A percentile compares a stretch with the other conserved stretches of the same genome.
Evolutionary conservation across 495 filamentous ascomycete species (phyloP).

Genomic region (Baudoinia panamericana): DNA sequence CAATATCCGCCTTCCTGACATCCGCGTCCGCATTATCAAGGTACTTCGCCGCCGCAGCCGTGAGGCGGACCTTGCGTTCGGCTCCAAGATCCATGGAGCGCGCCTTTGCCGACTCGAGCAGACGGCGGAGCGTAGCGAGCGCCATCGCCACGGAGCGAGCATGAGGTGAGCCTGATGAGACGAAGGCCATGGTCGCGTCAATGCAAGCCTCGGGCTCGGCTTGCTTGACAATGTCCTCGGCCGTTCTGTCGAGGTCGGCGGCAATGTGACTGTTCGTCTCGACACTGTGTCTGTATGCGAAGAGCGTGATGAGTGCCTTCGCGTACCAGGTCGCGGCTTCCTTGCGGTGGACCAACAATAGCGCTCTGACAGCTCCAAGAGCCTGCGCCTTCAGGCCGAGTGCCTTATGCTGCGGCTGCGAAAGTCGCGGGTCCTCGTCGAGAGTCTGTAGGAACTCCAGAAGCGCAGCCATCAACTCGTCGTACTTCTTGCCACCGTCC

Average conservation of each 20-base stretch:
- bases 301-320: constrained; percentile 50
- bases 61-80: constrained; percentile 32
- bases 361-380: constrained; percentile 62
- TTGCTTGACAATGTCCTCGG: constrained; percentile 38
- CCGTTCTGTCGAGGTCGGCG: constrained; percentile 44
- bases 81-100: constrained; percentile 12
- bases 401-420: constrained; percentile 34
- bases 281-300: constrained; percentile 47
- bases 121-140: constrained; percentile 15
- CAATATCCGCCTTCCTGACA: constrained; percentile 63
- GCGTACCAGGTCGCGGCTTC: constrained; percentile 53
- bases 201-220: constrained; percentile 38
- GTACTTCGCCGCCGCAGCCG: constrained; percentile 44
- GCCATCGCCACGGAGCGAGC: constrained; percentile 10
- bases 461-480: constrained; percentile 57
- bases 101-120: constrained; percentile 12
- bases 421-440: constrained; percentile 27
- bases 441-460: constrained; percentile 51
- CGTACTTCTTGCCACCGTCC: constrained; percentile 45
- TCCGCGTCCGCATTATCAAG: constrained; percentile 63
- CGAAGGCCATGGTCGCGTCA: constrained; percentile 37
- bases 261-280: constrained; percentile 42
- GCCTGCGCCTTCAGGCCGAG: constrained; percentile 75
- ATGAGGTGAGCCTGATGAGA: constrained; percentile 16
- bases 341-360: constrained; percentile 53